Evolutionary conservation across 2,329 filamentous ascomycete genomes (phyloP).

Genomic region (Penicillium sp.): DNA sequence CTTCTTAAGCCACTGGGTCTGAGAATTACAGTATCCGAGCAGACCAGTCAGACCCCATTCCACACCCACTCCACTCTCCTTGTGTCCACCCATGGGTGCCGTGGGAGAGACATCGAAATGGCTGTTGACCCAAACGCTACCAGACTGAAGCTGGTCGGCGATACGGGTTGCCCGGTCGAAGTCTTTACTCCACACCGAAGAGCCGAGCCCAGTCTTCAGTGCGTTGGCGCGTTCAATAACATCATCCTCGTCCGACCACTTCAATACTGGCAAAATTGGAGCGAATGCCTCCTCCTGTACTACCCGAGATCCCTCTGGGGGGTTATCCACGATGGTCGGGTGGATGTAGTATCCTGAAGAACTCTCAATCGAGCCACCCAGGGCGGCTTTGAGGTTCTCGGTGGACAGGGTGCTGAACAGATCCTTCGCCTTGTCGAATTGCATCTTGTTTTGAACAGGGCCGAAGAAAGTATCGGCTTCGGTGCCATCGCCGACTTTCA

Average conservation of each 20-base stretch:
- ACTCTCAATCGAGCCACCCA: slow-evolving; percentile 49
- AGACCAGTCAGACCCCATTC: slow-evolving; percentile 49
- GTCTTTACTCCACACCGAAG: slow-evolving; percentile 61
- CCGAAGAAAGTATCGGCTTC: slow-evolving; percentile 54
- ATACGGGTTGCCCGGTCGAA: slow-evolving; percentile 53
- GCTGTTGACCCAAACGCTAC: slow-evolving; percentile 62
- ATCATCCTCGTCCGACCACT: slow-evolving; percentile 63
- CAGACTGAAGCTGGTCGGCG: slow-evolving; percentile 57
- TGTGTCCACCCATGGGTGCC: slow-evolving; percentile 53
- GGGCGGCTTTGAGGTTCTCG: slow-evolving; percentile 55
- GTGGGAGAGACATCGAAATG: slow-evolving; percentile 33
- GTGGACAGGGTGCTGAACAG: slow-evolving; percentile 59
- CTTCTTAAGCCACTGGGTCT: slow-evolving; percentile 36
- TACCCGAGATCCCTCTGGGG: slow-evolving; percentile 56
- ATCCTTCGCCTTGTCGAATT: slow-evolving; percentile 61
- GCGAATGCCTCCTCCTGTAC: slow-evolving; percentile 64
- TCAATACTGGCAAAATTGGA: slow-evolving; percentile 64
- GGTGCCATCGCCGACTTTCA: slow-evolving; percentile 42
- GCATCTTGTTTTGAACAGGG: slow-evolving; percentile 66
- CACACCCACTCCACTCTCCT: slow-evolving; percentile 53
- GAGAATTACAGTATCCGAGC: slow-evolving; percentile 43
- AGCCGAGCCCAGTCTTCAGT: slow-evolving; percentile 55
- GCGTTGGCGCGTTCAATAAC: slow-evolving; percentile 59
- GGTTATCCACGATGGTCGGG: slow-evolving; percentile 61
- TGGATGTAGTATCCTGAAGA: slow-evolving; percentile 59